Percentiles rank a stretch among this genome's conserved stretches.
These are phyloP conservation scores for Adansonia digitata DNA, from an alignment of 345 rosid genomes.

Conservation along the genomic window DNA sequence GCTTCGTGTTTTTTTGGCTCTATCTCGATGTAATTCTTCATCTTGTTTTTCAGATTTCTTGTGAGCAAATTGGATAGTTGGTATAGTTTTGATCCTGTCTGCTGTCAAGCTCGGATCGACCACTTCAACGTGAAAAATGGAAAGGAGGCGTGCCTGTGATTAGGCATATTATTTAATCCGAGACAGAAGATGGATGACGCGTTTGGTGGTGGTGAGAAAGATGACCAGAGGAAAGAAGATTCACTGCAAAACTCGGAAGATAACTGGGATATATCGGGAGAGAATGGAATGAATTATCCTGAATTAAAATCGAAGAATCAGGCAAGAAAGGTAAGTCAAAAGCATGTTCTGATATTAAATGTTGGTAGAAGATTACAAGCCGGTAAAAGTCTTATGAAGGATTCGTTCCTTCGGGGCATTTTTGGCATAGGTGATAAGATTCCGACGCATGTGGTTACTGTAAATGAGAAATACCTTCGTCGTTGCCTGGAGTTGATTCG, in stretches of 20 bases:
- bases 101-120: no score
- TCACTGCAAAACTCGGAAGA: constrained; percentile 23
- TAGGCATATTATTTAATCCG: constrained; percentile 10
- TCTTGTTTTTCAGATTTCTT: constrained; percentile 27
- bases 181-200: constrained; percentile 47
- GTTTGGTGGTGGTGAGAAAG: constrained; percentile 32
- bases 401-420: constrained; percentile 40
- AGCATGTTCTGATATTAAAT: constrained; percentile 33
- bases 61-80: constrained; percentile 6
- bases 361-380: constrained; percentile 41
- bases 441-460: constrained; percentile 63
- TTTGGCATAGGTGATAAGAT: constrained; percentile 48
- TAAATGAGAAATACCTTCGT: constrained; percentile 72
- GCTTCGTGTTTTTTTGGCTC: neutral
- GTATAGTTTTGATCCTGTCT: no score
- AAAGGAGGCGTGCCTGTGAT: constrained; percentile 14
- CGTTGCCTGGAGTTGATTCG: constrained; percentile 65
- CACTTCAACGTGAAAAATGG: constrained; percentile 25
- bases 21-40: constrained; percentile 19
- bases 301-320: constrained; percentile 26
- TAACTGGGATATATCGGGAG: constrained; percentile 20
- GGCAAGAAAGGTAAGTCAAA: constrained; percentile 40
- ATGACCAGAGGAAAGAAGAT: constrained; percentile 38
- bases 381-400: constrained; percentile 43
- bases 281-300: constrained; percentile 18